Evolutionary conservation across 768 basidiomycete species (phyloP), one percentile per base, ranked within the genome.

Genomic region (Exidia glandulosa): DNA sequence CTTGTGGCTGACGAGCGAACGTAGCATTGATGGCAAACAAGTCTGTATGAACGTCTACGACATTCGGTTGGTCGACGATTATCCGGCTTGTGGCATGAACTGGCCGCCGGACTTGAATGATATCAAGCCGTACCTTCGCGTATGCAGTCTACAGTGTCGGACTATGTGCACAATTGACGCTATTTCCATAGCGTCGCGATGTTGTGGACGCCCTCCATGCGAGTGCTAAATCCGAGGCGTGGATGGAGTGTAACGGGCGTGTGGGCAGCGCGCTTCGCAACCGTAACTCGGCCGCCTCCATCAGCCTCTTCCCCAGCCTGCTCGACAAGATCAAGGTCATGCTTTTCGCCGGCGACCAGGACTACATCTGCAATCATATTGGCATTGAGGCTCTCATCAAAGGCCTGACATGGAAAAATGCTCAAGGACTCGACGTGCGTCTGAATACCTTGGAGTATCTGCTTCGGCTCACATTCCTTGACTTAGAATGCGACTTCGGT

Each of bases 11-110:
- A n/a, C n/a, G n/a, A n/a, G n/a, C n/a, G n/a, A n/a, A n/a, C n/a
- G n/a, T 64, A 93, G 90, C 36, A 76, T 85, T 45, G 77, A 90
- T 57, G 89, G 84, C 12, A 74, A 78, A 63, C 73, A 79, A 30
- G 85, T 84, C 74, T 99, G 96, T 69, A 75, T 94, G 62, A 99
- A 99, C 69, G 83, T 97, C 37, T 99, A 99, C 65, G 96, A 99
- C 68, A 82, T 97, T 14, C 88, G 96, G 29, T 74, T 88, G n/a
- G 85, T 89, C 59, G 96, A 99, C 69, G 79, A 80, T 13, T 74
- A 70, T 34, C 96, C 96, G 19, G 87, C 83, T 1, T 99, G 96
- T 71, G 96, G 95, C 2, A 90, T 95, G 92, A 95, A 94, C 73
- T 99, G 94, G 95, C 95, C 94, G 6, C 85, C 86, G 33, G 91